Percentiles rank a stretch among this genome's conserved stretches.
Evolutionary conservation across 352 stramenopile genomes (phyloP).

Genomic region (Globisporangium emineosum): DNA sequence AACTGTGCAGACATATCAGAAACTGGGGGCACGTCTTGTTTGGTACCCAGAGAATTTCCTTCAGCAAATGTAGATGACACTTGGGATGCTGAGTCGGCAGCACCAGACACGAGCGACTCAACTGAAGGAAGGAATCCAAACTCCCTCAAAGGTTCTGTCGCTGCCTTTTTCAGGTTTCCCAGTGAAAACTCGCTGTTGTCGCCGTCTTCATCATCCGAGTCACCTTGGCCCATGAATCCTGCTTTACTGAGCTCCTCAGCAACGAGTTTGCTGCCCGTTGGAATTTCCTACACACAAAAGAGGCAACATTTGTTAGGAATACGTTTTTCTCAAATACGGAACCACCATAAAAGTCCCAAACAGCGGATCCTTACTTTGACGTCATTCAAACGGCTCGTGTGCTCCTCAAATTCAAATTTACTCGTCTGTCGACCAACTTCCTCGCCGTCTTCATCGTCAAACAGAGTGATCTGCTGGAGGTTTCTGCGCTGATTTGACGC

Average conservation of each 20-base stretch:
- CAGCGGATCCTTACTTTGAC: background rate
- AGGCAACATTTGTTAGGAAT: background rate
- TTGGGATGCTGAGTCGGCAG: background rate
- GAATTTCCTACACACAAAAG: background rate
- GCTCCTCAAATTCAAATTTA: background rate
- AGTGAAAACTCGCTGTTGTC: background rate
- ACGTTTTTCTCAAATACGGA: too few species aligned
- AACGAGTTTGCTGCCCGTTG: background rate
- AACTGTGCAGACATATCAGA: background rate
- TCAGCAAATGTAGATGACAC: background rate
- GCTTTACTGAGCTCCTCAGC: background rate
- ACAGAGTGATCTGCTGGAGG: background rate
- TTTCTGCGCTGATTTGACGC: slow-evolving; percentile 10
- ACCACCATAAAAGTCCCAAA: background rate
- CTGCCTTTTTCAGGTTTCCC: background rate
- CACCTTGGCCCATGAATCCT: slow-evolving; percentile 2
- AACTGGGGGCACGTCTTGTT: background rate
- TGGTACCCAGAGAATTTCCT: background rate
- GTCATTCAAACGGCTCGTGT: background rate
- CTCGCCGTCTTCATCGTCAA: slow-evolving; percentile 14
- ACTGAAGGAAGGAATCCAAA: background rate
- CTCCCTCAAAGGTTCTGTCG: background rate
- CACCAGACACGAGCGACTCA: background rate
- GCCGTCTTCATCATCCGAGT: slow-evolving; percentile 9
- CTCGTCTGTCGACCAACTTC: background rate